Conservation (phyloP, 2,329 filamentous ascomycete species). For the Herpotrichia juniperi region DNA sequence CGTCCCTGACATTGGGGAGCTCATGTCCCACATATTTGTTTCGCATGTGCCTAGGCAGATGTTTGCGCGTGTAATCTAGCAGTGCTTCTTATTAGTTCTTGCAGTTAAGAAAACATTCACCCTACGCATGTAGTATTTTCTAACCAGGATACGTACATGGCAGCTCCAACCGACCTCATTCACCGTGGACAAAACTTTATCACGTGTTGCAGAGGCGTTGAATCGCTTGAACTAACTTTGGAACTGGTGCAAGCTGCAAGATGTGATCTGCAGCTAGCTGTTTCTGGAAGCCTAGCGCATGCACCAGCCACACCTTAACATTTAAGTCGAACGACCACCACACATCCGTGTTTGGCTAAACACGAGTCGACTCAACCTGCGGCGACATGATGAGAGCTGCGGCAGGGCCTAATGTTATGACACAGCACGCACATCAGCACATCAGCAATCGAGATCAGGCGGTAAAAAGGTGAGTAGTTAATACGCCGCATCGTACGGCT, state of each 20-base stretch:
- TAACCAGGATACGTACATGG: too few species aligned
- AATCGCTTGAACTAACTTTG: neutral
- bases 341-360: slow-evolving; percentile 1
- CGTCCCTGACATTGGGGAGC: neutral
- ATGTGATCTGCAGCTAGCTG: neutral
- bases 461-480: neutral
- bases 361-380: slow-evolving; percentile 3
- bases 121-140: too few species aligned
- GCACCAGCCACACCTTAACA: neutral
- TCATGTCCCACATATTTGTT: slow-evolving; percentile 3
- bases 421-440: neutral
- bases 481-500: slow-evolving; percentile 1
- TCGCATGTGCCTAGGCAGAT: slow-evolving; percentile 2
- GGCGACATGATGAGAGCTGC: neutral
- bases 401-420: neutral
- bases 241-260: neutral
- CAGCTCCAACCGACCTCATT: too few species aligned
- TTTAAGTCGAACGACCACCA: neutral
- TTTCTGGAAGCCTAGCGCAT: neutral
- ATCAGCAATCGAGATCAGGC: slow-evolving; percentile 3
- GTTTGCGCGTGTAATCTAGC: neutral
- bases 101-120: too few species aligned
- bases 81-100: too few species aligned
- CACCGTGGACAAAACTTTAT: too few species aligned
- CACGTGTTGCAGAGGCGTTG: neutral